phyloP scores from a whole-genome alignment of 495 filamentous ascomycete genomes.

The Tuber magnatum region DNA sequence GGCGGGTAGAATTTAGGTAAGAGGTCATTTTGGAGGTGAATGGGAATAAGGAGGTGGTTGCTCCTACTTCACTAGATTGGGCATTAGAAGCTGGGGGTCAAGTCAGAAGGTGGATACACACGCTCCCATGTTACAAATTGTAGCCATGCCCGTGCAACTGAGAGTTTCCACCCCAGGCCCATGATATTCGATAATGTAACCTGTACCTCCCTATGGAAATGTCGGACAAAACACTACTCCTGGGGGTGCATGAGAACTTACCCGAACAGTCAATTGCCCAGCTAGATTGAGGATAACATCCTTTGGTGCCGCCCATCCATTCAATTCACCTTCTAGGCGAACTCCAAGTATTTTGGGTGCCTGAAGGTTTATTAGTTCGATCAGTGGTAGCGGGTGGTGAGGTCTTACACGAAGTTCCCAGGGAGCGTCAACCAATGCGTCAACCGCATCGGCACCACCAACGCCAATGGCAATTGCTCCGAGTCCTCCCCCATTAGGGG shows the following conservation, averaged over 20 bases:
- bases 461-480: slow-evolving; percentile 95
- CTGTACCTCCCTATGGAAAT: slow-evolving; percentile 65
- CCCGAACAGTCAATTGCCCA: slow-evolving; percentile 78
- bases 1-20: slow-evolving; percentile 78
- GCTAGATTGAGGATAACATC: slow-evolving; percentile 88
- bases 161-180: slow-evolving; percentile 83
- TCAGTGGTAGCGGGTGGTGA: neutral
- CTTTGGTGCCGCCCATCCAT: slow-evolving; percentile 87
- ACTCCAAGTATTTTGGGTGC: slow-evolving; percentile 86
- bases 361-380: slow-evolving; percentile 41
- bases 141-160: slow-evolving; percentile 88
- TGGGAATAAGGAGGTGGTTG: slow-evolving; percentile 91
- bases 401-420: slow-evolving; percentile 66
- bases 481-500: slow-evolving; percentile 88
- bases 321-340: slow-evolving; percentile 71
- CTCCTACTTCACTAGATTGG: slow-evolving; percentile 66
- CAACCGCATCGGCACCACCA: slow-evolving; percentile 93
- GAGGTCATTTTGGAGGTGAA: slow-evolving; percentile 62
- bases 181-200: slow-evolving; percentile 87
- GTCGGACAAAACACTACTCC: slow-evolving; percentile 22
- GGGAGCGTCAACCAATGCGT: slow-evolving; percentile 89
- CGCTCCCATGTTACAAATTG: slow-evolving; percentile 78
- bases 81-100: slow-evolving; percentile 40
- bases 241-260: neutral
- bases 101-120: slow-evolving; percentile 8